Conservation (phyloP, 2,329 filamentous ascomycete genomes). For the Aspergillus texensis region DNA sequence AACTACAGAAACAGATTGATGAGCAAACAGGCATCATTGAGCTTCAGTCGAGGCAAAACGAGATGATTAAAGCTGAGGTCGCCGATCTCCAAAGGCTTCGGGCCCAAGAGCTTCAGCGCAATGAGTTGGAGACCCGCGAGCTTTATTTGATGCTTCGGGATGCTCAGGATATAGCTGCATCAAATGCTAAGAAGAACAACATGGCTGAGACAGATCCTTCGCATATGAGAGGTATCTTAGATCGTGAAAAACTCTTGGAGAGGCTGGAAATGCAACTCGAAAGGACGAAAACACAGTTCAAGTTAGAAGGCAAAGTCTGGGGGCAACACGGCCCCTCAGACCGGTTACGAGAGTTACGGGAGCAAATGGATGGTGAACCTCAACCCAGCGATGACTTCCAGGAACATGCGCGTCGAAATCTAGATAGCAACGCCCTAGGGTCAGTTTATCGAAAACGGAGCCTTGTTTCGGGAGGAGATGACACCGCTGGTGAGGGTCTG, state of each 20-base stretch:
- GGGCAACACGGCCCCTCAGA: slow-evolving; percentile 87
- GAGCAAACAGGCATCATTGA: slow-evolving; percentile 91
- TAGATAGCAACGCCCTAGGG: slow-evolving; percentile 74
- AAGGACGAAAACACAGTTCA: slow-evolving; percentile 95
- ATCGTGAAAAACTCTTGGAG: slow-evolving; percentile 89
- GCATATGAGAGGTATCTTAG: slow-evolving; percentile 88
- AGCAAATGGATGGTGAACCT: slow-evolving; percentile 82
- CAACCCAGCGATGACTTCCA: slow-evolving; percentile 54
- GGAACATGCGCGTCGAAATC: slow-evolving; percentile 61
- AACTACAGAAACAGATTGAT: slow-evolving; percentile 89
- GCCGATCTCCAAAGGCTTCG: slow-evolving; percentile 83
- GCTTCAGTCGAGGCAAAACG: slow-evolving; percentile 81
- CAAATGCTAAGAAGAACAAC: slow-evolving; percentile 69
- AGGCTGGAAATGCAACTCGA: slow-evolving; percentile 93
- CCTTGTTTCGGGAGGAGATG: slow-evolving; percentile 42
- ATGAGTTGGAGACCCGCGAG: slow-evolving; percentile 94
- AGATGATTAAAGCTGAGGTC: slow-evolving; percentile 85
- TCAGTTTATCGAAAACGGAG: slow-evolving; percentile 64
- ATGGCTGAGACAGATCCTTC: slow-evolving; percentile 67
- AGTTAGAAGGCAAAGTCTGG: slow-evolving; percentile 92
- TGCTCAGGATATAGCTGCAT: slow-evolving; percentile 92
- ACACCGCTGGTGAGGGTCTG: slow-evolving; percentile 36
- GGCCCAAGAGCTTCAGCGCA: slow-evolving; percentile 87
- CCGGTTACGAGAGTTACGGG: slow-evolving; percentile 83
- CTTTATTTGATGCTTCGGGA: slow-evolving; percentile 97